Evolutionary conservation across 805 yeast genomes (phyloP).

Genomic region (Candida berthetii): DNA sequence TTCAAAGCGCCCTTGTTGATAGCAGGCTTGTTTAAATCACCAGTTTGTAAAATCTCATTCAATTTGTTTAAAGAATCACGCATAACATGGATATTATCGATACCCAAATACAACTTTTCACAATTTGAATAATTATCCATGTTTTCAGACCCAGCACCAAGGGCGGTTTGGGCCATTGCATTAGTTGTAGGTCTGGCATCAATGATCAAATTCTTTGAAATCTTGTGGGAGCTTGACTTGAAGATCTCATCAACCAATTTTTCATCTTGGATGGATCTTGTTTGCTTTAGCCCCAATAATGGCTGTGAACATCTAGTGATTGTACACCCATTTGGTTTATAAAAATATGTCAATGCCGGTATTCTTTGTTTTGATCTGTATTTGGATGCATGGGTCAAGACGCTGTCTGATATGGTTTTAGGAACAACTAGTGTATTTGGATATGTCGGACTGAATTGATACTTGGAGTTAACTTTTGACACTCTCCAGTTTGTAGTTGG

Average conservation of each 20-base stretch:
- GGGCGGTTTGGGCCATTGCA: conserved; percentile 93
- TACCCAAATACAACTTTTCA: conserved; percentile 76
- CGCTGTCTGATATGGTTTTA: conserved; percentile 68
- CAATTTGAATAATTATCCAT: conserved; percentile 76
- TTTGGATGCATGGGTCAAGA: conserved; percentile 75
- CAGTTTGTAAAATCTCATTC: conserved; percentile 54
- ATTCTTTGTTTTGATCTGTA: conserved; percentile 82
- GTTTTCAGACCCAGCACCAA: conserved; percentile 97
- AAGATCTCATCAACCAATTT: conserved; percentile 71
- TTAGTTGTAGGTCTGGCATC: conserved; percentile 92
- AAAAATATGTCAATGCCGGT: conserved; percentile 77
- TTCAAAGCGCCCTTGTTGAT: conserved; percentile 50
- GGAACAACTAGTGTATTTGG: conserved; percentile 72
- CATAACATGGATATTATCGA: conserved; percentile 95
- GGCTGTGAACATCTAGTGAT: conserved; percentile 93
- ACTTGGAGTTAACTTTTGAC: conserved; percentile 56
- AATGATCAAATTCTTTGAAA: conserved; percentile 61
- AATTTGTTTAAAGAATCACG: conserved; percentile 72
- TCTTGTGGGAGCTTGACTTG: conserved; percentile 39
- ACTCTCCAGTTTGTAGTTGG: conserved; percentile 54
- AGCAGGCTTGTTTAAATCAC: conserved; percentile 48
- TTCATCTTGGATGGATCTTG: conserved; percentile 89
- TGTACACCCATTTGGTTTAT: conserved; percentile 62
- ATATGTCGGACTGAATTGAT: conserved; percentile 68
- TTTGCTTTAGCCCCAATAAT: conserved; percentile 81